Percentiles rank a stretch among this genome's conserved stretches.
These are phyloP conservation scores for Amanita inopinata DNA, from an alignment of 768 basidiomycete species.

Conservation along the genomic window DNA sequence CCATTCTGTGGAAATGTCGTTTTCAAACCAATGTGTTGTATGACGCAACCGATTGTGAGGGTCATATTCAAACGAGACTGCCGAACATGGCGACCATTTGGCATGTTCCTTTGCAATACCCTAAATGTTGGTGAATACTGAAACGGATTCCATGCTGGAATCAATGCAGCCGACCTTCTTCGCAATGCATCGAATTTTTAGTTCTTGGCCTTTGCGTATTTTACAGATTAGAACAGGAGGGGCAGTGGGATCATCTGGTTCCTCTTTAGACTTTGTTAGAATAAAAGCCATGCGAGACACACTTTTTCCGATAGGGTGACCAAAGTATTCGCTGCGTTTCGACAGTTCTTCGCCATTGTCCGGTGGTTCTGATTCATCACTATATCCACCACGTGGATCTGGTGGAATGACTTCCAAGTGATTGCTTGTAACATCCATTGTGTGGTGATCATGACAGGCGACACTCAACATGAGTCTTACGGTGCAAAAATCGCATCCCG, in stretches of 20 bases:
- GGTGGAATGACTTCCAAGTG: conserved; percentile 60
- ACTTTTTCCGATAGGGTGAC: conserved; percentile 82
- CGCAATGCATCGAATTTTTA: conserved; percentile 77
- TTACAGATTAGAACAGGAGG: conserved; percentile 82
- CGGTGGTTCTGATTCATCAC: conserved; percentile 22
- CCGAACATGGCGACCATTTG: conserved; percentile 96
- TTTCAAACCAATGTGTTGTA: conserved; percentile 92
- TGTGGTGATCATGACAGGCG: conserved; percentile 57
- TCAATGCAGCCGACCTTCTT: conserved; percentile 70
- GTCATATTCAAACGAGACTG: conserved; percentile 95
- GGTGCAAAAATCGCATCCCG: conserved; percentile 80
- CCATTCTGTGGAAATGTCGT: conserved; percentile 78
- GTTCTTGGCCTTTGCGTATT: conserved; percentile 88
- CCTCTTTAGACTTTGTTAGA: neutral
- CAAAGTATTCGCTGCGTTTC: conserved; percentile 69
- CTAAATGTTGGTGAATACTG: conserved; percentile 29
- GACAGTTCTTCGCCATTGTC: conserved; percentile 60
- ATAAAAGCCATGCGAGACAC: conserved; percentile 12
- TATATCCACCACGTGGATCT: conserved; percentile 16
- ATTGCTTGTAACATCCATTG: conserved; percentile 81
- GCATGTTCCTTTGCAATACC: conserved; percentile 98
- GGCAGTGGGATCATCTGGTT: conserved; percentile 45
- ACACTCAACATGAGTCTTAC: conserved; percentile 76
- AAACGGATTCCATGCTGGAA: neutral
- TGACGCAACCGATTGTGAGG: conserved; percentile 96